Conservation (phyloP, 768 basidiomycete species). For the Boletus rufocinnamomeus region DNA sequence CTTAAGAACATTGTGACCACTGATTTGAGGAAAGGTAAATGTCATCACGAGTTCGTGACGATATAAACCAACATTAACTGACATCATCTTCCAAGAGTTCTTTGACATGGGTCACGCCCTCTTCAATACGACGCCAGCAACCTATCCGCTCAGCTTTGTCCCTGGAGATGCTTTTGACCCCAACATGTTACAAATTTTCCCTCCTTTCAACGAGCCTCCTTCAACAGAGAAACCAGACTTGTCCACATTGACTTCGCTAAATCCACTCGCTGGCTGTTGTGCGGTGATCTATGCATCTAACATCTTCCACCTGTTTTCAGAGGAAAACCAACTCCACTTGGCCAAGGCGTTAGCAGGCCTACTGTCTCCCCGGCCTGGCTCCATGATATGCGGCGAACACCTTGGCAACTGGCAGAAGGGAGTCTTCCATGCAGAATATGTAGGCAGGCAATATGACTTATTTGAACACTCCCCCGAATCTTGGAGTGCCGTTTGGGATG, state of each 20-base stretch:
- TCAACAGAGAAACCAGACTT: slow-evolving; percentile 31
- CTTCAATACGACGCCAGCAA: slow-evolving; percentile 54
- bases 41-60: neutral
- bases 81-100: slow-evolving; percentile 47
- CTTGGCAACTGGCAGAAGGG: slow-evolving; percentile 10
- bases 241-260: slow-evolving; percentile 43
- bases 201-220: slow-evolving; percentile 33
- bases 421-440: neutral
- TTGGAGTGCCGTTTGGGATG: slow-evolving; percentile 42
- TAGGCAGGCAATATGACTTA: neutral
- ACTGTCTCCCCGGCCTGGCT: slow-evolving; percentile 33
- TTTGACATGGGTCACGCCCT: slow-evolving; percentile 61
- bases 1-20: slow-evolving; percentile 40
- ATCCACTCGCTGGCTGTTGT: slow-evolving; percentile 47
- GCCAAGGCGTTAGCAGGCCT: slow-evolving; percentile 32
- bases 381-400: slow-evolving; percentile 35
- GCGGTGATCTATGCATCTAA: slow-evolving; percentile 51
- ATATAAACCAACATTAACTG: neutral
- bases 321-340: slow-evolving; percentile 30
- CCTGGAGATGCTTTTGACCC: slow-evolving; percentile 56
- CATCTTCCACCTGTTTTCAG: slow-evolving; percentile 45
- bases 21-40: slow-evolving; percentile 40
- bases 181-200: slow-evolving; percentile 38
- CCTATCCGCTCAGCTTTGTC: slow-evolving; percentile 55
- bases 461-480: slow-evolving; percentile 37